Evolutionary conservation across 352 stramenopile species (phyloP), one percentile per base, ranked within the genome.

Genomic region (Phytophthora pluvialis): DNA sequence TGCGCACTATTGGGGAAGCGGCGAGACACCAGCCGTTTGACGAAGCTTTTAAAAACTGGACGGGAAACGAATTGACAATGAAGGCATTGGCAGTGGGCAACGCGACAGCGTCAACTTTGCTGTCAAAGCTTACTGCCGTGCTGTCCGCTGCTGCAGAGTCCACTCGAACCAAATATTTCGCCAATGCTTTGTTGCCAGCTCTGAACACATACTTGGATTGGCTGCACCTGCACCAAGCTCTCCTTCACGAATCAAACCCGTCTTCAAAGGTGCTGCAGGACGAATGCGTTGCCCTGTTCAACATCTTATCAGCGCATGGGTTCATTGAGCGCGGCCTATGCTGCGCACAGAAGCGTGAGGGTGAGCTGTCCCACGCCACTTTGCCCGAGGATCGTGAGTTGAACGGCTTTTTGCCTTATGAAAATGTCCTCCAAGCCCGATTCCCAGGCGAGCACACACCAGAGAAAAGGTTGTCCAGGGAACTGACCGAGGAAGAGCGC

Each of bases 301-400:
- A 50, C 48, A 66, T 49, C 0, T 62, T 73, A 18, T 67, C 60
- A 7, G 42, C 35, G 9, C 70, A 66, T 33, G 66, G 60, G 11
- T 73, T 73, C 39, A 28, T 73, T 45, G 60, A 66, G 25, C 60
- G 66, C 16, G 35, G 66, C 1, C 39, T 73, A 21, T 66, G 31
- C 28, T 73, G 47, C 29, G 45, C 56, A 12, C 58, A 31, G n/a
- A 70, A 70, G 39, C 25, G 60, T 28, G 60, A 57, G 3, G 49
- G 39, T 25, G 43, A 62, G 50, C 36, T 73, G 12, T 62, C 48
- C 8, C 35, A 43, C 50, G 36, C 39, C 29, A 46, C 32, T 7
- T 40, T 86, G 7, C 77, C 73, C 3, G 80, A 88, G 45, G 80
- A 88, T 28, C 39, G 44, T 10, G 73, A 86, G 38, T 36, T 83